phyloP scores from a whole-genome alignment of 345 rosid genomes.

The Mangifera indica region DNA sequence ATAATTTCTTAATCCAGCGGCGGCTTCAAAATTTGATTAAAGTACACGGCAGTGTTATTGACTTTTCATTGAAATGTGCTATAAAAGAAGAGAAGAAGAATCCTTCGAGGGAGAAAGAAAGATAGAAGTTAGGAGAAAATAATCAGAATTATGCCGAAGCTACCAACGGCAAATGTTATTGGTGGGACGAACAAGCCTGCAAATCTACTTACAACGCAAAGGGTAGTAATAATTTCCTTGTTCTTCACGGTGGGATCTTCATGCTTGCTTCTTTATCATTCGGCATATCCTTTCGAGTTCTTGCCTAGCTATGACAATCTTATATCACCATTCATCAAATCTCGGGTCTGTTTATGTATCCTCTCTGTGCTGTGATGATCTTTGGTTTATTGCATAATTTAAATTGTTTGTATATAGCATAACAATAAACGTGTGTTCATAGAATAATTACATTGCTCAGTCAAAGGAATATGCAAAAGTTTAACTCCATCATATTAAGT shows the following conservation, averaged over 20 bases:
- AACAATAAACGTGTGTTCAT: too few species aligned
- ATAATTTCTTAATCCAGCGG: not conserved
- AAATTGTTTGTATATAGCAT: too few species aligned
- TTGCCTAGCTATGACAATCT: not conserved
- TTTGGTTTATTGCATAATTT: too few species aligned
- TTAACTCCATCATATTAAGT: too few species aligned
- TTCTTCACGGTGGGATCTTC: not conserved
- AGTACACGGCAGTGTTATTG: not conserved
- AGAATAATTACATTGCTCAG: too few species aligned
- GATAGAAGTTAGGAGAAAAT: not conserved
- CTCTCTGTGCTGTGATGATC: too few species aligned
- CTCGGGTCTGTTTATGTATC: not conserved
- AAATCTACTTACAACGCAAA: too few species aligned
- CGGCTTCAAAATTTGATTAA: not conserved
- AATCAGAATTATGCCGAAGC: not conserved
- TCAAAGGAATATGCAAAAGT: too few species aligned
- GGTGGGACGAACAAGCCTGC: too few species aligned
- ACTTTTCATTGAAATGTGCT: not conserved
- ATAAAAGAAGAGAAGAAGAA: not conserved
- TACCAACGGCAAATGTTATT: not conserved
- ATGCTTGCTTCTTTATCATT: not conserved
- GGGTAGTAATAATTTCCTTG: not conserved
- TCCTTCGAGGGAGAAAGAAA: too few species aligned
- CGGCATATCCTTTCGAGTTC: constrained; percentile 1
- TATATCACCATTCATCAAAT: not conserved